Evolutionary conservation across 1,284 basidiomycete genomes (phyloP), one percentile per base, ranked within the genome.

Genomic region (Apiotrichum akiyoshidainum): DNA sequence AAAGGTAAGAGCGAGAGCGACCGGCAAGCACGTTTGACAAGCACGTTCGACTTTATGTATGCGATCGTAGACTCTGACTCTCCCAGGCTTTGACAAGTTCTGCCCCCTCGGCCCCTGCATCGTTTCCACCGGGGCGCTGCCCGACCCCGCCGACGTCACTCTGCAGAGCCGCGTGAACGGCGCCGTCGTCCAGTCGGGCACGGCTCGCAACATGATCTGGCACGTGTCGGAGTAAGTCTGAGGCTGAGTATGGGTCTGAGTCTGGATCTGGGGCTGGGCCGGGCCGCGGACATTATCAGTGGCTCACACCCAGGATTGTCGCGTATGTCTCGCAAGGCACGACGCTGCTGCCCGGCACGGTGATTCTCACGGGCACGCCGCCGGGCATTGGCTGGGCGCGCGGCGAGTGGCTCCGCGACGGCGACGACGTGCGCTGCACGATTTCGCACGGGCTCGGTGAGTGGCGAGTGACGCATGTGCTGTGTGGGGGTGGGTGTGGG

Each of bases 301-400:
- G 5, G 12, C 50, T 33, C 5, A 22, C 13, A 6, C 34, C 17
- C 11, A 72, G 65, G 42, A 57, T 70, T 55, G 61, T 93, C 54
- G 81, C 88, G 0, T 88, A 85, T 79, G 83, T 92, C 37, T 91
- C 89, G 0, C 86, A 89, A 69, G 90, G 87, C 0, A 91, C 90
- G 4, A 93, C 92, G 0, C 84, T 95, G 33, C 83, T 85, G 63
- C 84, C 89, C 0, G 92, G 91, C 0, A 85, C 86, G 0, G 80
- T 92, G 61, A 87, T 92, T 68, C 82, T 90, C 67, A 92, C 90
- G 49, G 87, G 87, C 4, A 88, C 87, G 1, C 87, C 87, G 2
- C 66, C 74, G 1, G 77, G 89, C 19, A 88, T 92, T 35, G 90
- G 90, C 0, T 90, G 87, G 65, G 86, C 86, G 44, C 83, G 82